Evolutionary conservation across 192 early-diverging fungal genomes (phyloP).

Genomic region (Entophlyctis luteolus): DNA sequence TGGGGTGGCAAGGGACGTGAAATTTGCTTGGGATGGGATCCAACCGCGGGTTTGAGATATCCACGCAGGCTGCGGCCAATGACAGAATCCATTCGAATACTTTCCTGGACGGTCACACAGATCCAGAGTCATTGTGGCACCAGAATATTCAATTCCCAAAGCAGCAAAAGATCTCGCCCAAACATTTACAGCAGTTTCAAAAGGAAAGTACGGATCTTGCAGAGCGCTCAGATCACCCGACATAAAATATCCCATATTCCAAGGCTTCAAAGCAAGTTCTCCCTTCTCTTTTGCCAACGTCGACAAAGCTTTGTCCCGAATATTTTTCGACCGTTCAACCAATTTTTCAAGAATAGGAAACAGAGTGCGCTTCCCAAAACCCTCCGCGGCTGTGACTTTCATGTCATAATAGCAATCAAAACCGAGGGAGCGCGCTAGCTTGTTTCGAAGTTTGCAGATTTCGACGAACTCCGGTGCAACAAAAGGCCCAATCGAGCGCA

Average conservation of each 20-base stretch:
- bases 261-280: conserved; percentile 27
- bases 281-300: conserved; percentile 33
- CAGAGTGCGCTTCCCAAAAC: conserved; percentile 30
- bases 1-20: conserved; percentile 34
- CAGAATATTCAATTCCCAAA: conserved; percentile 28
- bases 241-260: conserved; percentile 26
- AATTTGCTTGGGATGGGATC: conserved; percentile 40
- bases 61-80: conserved; percentile 41
- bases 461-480: conserved; percentile 30
- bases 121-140: conserved; percentile 33
- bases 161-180: conserved; percentile 38
- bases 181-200: conserved; percentile 32
- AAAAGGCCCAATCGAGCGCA: conserved; percentile 32
- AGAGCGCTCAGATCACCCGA: conserved; percentile 22
- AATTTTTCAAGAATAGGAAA: conserved; percentile 37
- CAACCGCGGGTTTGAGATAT: conserved; percentile 21
- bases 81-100: conserved; percentile 39
- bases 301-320: conserved; percentile 26
- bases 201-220: conserved; percentile 29
- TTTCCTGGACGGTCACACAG: conserved; percentile 36
- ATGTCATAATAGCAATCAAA: conserved; percentile 30
- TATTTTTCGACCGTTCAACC: conserved; percentile 15
- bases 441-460: conserved; percentile 35
- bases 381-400: conserved; percentile 35
- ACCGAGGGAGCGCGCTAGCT: conserved; percentile 30